These are phyloP conservation scores for Lactifluus subvellereus DNA, from an alignment of 768 basidiomycete species.

Conservation along the genomic window DNA sequence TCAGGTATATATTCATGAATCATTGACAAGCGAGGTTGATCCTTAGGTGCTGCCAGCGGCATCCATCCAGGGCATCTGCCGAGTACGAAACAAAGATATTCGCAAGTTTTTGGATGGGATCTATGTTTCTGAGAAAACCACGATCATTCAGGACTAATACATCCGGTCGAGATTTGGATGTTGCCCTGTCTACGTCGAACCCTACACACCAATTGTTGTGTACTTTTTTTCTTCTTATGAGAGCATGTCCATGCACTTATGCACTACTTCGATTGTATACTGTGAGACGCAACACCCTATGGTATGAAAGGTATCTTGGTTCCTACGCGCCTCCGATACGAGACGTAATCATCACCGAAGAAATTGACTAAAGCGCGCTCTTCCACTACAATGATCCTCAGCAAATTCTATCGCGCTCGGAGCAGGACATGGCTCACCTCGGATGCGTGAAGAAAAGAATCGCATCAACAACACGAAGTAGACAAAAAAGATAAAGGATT, in stretches of 20 bases:
- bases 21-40: background rate
- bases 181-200: constrained; percentile 24
- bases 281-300: constrained; percentile 30
- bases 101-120: constrained; percentile 97
- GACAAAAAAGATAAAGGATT: constrained; percentile 70
- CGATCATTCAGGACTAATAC: constrained; percentile 36
- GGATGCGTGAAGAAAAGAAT: constrained; percentile 81
- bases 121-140: constrained; percentile 82
- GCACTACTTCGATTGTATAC: background rate
- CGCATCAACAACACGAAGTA: constrained; percentile 70
- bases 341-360: constrained; percentile 83
- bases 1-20: constrained; percentile 52
- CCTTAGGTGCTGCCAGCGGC: constrained; percentile 53
- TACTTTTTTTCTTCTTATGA: constrained; percentile 31
- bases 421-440: constrained; percentile 47
- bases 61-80: constrained; percentile 93
- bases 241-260: constrained; percentile 22
- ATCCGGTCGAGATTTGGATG: background rate
- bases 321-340: constrained; percentile 72
- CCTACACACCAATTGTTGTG: constrained; percentile 29
- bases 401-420: background rate
- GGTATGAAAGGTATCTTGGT: constrained; percentile 85
- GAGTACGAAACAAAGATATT: constrained; percentile 99
- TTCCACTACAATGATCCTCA: constrained; percentile 50
- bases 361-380: constrained; percentile 75